Evolutionary conservation across 2,329 filamentous ascomycete species (phyloP).

Genomic region (Verticillium albo-atrum): DNA sequence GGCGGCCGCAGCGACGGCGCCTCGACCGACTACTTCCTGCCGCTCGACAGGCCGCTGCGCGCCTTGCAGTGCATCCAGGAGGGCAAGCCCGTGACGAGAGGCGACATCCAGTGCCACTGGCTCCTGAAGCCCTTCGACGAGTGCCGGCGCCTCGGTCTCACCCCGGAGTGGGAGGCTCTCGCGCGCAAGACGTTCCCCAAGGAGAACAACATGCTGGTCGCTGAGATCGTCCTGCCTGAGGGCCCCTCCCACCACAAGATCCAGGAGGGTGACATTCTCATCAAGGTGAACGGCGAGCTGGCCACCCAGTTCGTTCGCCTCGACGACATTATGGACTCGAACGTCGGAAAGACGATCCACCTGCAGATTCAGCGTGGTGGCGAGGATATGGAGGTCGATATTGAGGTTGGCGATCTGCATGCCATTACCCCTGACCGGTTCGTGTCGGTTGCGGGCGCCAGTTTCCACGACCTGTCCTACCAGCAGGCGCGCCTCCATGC

Average conservation of each 20-base stretch:
- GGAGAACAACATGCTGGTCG: conserved; percentile 95
- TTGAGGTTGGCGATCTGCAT: conserved; percentile 85
- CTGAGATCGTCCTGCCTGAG: conserved; percentile 88
- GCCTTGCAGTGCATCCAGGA: conserved; percentile 82
- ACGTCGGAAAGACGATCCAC: conserved; percentile 72
- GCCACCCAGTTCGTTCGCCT: conserved; percentile 89
- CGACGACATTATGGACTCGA: conserved; percentile 87
- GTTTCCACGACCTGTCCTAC: conserved; percentile 95
- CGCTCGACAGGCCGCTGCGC: conserved; percentile 82
- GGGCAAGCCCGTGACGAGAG: conserved; percentile 71
- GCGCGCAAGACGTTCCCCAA: conserved; percentile 81
- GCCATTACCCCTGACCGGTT: conserved; percentile 94
- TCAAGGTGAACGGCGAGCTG: conserved; percentile 90
- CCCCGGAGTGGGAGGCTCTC: conserved; percentile 78
- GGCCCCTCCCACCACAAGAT: conserved; percentile 84
- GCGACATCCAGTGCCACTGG: conserved; percentile 98
- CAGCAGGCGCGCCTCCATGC: conserved; percentile 96
- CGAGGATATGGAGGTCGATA: conserved; percentile 77
- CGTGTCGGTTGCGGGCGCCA: conserved; percentile 86
- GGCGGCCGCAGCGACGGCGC: conserved; percentile 91
- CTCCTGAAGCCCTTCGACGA: conserved; percentile 97
- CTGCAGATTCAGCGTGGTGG: conserved; percentile 86
- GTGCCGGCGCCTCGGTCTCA: conserved; percentile 83
- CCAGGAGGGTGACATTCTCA: conserved; percentile 87
- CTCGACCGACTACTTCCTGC: conserved; percentile 95